A percentile compares a stretch with the other conserved stretches of the same genome.
Evolutionary conservation across 1,284 basidiomycete species (phyloP).

Genomic region (Ustilago shanxiensis): DNA sequence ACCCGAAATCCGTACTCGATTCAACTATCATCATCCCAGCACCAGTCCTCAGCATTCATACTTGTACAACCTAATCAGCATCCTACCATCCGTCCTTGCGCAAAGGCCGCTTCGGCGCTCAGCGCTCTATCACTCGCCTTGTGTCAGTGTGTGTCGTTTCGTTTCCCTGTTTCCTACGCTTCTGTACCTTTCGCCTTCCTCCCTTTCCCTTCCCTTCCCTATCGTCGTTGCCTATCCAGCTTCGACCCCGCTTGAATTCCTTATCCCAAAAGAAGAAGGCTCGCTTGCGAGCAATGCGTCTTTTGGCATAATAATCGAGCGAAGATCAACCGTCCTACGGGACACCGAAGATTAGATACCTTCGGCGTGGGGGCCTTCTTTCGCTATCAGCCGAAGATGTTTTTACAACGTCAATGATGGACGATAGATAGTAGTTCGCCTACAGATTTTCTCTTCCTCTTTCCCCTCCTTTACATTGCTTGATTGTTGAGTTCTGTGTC

Average conservation of each 20-base stretch:
- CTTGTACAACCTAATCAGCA: constrained; percentile 42
- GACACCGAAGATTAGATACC: constrained; percentile 53
- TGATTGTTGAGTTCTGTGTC: not conserved
- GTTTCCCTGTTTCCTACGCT: not conserved
- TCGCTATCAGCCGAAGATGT: constrained; percentile 58
- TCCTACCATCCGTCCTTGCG: not conserved
- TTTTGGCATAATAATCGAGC: constrained; percentile 57
- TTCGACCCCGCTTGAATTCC: constrained; percentile 47
- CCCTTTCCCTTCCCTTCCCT: not conserved
- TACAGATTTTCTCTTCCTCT: constrained; percentile 15
- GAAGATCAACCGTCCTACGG: constrained; percentile 51
- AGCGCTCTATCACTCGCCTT: constrained; percentile 3
- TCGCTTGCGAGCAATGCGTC: constrained; percentile 31
- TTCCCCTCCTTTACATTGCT: not conserved
- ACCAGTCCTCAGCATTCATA: constrained; percentile 2
- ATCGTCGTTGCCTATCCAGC: constrained; percentile 1
- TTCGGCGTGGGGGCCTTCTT: constrained; percentile 53
- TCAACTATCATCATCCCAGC: constrained; percentile 1
- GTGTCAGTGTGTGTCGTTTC: constrained; percentile 4
- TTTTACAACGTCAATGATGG: constrained; percentile 48
- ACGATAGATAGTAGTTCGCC: constrained; percentile 60
- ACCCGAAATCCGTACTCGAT: constrained; percentile 19
- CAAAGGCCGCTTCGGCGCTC: not conserved
- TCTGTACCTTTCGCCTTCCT: not conserved
- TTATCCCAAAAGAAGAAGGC: constrained; percentile 59